Evolutionary conservation across 2,329 filamentous ascomycete genomes (phyloP).

Genomic region (Phoma sp.): DNA sequence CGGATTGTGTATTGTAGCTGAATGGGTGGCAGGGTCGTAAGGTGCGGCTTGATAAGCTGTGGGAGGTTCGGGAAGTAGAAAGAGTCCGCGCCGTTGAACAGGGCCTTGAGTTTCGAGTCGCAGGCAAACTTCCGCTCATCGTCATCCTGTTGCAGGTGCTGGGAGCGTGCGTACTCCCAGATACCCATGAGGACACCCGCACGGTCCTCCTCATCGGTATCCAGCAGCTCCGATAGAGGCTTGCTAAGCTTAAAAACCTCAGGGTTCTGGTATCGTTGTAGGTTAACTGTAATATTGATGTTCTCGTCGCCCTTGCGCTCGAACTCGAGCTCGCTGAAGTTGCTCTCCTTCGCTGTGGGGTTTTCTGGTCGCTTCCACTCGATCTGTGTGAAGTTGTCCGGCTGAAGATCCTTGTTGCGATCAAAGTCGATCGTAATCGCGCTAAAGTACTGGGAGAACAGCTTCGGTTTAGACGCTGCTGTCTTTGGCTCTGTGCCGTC

Average conservation of each 20-base stretch:
- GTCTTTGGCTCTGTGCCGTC: conserved; percentile 53
- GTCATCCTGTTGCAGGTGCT: conserved; percentile 89
- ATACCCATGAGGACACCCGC: conserved; percentile 88
- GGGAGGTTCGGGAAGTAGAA: conserved; percentile 87
- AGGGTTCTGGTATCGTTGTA: conserved; percentile 81
- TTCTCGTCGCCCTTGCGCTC: conserved; percentile 93
- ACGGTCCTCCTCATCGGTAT: conserved; percentile 84
- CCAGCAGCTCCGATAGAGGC: conserved; percentile 80
- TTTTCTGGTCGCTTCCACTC: conserved; percentile 86
- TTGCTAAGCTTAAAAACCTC: conserved; percentile 83
- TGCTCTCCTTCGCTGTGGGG: conserved; percentile 68
- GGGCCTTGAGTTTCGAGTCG: conserved; percentile 79
- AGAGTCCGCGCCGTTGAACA: conserved; percentile 72
- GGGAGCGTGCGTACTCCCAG: conserved; percentile 91
- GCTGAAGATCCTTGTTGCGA: conserved; percentile 67
- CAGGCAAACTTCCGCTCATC: conserved; percentile 93
- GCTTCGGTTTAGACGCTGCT: conserved; percentile 54
- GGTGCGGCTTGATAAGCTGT: conserved; percentile 78
- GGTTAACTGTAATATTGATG: conserved; percentile 85
- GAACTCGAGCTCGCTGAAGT: conserved; percentile 92
- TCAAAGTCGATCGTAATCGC: conserved; percentile 71
- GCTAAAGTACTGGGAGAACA: conserved; percentile 80
- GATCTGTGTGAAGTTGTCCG: conserved; percentile 66
- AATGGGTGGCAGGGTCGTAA: conserved; percentile 79
- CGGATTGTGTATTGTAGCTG: conserved; percentile 91